Conservation (phyloP, 345 rosid genomes). For the Carallia brachiata region DNA sequence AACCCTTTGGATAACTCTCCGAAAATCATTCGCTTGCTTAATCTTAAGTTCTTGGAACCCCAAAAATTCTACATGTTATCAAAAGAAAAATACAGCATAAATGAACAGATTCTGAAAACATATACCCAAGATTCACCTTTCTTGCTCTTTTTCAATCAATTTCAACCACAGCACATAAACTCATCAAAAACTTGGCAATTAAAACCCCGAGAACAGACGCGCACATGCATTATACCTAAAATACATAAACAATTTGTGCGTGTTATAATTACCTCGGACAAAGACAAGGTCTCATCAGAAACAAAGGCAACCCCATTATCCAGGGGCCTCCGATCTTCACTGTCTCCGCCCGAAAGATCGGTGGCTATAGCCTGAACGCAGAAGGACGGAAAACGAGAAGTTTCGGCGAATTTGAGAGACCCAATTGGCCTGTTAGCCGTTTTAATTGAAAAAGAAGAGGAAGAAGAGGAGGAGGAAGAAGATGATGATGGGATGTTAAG, state of each 20-base stretch:
- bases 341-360: conserved; percentile 44
- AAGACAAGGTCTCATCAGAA: conserved; percentile 43
- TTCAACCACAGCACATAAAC: too few relatives aligned
- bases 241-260: too few relatives aligned
- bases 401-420: conserved; percentile 41
- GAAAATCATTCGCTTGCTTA: not conserved
- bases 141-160: too few relatives aligned
- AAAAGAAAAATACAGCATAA: too few relatives aligned
- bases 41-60: not conserved
- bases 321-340: conserved; percentile 30
- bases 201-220: too few relatives aligned
- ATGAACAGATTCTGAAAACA: too few relatives aligned
- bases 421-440: conserved; percentile 31
- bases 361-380: conserved; percentile 41
- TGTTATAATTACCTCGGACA: conserved; percentile 45
- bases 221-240: too few relatives aligned
- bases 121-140: too few relatives aligned
- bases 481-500: conserved; percentile 25
- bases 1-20: not conserved
- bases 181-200: too few relatives aligned
- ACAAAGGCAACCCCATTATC: conserved; percentile 37
- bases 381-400: conserved; percentile 26
- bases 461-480: conserved; percentile 13
- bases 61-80: too few relatives aligned
- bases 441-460: conserved; percentile 31